These are phyloP conservation scores for Striga hermonthica DNA, from an alignment of 305 asterid genomes.

Conservation along the genomic window DNA sequence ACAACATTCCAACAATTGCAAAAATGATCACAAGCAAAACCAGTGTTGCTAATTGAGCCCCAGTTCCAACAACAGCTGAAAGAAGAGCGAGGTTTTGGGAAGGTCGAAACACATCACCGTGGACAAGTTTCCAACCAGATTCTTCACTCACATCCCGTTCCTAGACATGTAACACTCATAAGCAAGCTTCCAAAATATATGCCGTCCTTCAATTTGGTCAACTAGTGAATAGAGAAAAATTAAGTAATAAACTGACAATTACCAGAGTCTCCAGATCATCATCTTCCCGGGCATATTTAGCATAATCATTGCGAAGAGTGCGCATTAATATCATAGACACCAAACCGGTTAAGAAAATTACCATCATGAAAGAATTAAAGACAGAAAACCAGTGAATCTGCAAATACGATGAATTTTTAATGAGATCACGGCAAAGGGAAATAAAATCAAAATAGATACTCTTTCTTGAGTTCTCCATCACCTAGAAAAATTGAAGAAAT, in stretches of 20 bases:
- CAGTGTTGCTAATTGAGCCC: constrained; percentile 60
- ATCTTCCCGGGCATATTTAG: constrained; percentile 65
- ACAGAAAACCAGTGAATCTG: constrained; percentile 77
- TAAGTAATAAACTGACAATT: constrained; percentile 19
- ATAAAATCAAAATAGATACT: background rate
- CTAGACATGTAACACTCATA: constrained; percentile 34
- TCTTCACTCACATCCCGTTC: constrained; percentile 64
- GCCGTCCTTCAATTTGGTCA: constrained; percentile 1
- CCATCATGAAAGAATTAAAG: constrained; percentile 68
- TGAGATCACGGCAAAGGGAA: constrained; percentile 14
- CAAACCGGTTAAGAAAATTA: constrained; percentile 60
- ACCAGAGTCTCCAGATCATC: constrained; percentile 62
- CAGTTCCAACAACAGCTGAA: constrained; percentile 68
- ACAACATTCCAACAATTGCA: constrained; percentile 54
- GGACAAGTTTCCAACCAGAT: constrained; percentile 67
- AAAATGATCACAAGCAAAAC: constrained; percentile 56
- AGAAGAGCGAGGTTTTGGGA: constrained; percentile 49
- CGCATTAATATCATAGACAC: constrained; percentile 67
- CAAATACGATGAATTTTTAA: constrained; percentile 28
- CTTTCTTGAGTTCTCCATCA: background rate
- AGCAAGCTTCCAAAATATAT: constrained; percentile 12
- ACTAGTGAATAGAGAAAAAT: background rate
- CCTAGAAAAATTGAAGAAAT: constrained; percentile 2
- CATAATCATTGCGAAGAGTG: constrained; percentile 64
- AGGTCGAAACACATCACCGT: constrained; percentile 63